These are phyloP conservation scores for Xylaria castorea DNA, from an alignment of 495 filamentous ascomycete genomes.

Conservation along the genomic window DNA sequence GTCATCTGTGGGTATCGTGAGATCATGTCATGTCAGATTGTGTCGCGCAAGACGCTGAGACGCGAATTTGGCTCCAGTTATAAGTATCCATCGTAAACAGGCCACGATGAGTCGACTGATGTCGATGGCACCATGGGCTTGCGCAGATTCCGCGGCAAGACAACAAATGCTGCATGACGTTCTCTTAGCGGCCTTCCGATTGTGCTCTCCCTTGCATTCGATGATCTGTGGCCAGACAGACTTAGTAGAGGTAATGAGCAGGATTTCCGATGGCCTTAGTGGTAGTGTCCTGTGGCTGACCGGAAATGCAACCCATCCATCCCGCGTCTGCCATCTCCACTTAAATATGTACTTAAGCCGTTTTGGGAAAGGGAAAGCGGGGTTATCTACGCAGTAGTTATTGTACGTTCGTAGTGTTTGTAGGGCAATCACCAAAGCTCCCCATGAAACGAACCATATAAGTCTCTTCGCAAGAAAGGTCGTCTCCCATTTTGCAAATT, in stretches of 20 bases:
- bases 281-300: neutral
- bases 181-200: neutral
- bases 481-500: neutral
- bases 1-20: neutral
- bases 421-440: neutral
- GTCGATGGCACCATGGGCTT: constrained; percentile 11
- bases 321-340: constrained; percentile 7
- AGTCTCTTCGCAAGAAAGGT: neutral
- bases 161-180: neutral
- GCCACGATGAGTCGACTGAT: constrained; percentile 16
- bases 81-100: constrained; percentile 5
- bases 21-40: constrained; percentile 3
- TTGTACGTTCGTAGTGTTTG: neutral
- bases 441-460: neutral
- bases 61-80: neutral
- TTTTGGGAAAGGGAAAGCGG: constrained; percentile 8
- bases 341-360: neutral
- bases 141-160: neutral
- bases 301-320: neutral
- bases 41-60: neutral
- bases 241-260: too few species aligned
- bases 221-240: neutral
- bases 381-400: too few species aligned
- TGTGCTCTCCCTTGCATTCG: neutral
- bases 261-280: neutral